Base-by-base conservation (phyloP, 140 eudicot species). In the Cichorium intybus region DNA sequence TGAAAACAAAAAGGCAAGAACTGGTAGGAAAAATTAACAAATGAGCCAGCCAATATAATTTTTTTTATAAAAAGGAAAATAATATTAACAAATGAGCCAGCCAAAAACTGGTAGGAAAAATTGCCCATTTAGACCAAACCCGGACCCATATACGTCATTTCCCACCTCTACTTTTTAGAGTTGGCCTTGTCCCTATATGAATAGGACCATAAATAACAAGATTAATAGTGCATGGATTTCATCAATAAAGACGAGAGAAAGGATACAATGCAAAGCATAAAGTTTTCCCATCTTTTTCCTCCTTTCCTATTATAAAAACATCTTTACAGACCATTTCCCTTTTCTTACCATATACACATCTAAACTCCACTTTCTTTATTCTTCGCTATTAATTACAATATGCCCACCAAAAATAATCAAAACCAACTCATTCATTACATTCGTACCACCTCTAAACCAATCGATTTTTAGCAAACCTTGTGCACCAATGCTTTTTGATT, bases 301-400 rank as follows among this genome's bases (percentile, higher is more conserved):
- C 18, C 49, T 43, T 43, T 43, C 49, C 18, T 15, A 14, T 43
- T 43, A 43, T 15, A 20, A 43, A 43, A 43, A 4, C 49, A 43
- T 43, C 49, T 43, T 43, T 43, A 43, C 49, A 43, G 11, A 43
- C 49, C 20, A 43, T 43, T 43, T 43, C 49, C 49, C 46, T 57
- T 31, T 17, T 57, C 63, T 43, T 43, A 34, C 28, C 26, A 62
- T 43, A 62, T 24, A 47, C 75, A 70, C 58, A 17, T 33, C 68
- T 70, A 15, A 21, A 57, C 46, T 15, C 4, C 66, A 66, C 39
- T 58, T 66, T 35, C 69, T 45, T 74, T 74, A 65, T 74, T 74
- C 17, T 34, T 65, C 68, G 14, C 61, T 55, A 21, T 55, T 72
- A 64, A 24, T 56, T 73, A 73, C 73, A 73, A 41, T 56, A 31